Conservation (phyloP, 2,329 filamentous ascomycete species). For the Hirsutella minnesotensis region DNA sequence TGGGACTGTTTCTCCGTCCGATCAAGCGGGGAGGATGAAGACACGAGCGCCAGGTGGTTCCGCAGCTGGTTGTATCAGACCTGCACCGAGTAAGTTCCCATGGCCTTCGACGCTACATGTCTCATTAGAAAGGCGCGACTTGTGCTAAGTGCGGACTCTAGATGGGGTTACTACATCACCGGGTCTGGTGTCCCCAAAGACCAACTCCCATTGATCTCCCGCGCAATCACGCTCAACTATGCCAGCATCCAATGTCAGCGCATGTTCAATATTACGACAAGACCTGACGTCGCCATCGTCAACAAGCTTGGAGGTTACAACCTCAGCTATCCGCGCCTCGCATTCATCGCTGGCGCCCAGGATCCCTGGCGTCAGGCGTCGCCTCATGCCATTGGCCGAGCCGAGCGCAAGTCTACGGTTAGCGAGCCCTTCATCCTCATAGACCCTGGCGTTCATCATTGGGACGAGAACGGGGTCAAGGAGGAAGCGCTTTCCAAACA, state of each 20-base stretch:
- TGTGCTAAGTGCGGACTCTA: slow-evolving; percentile 9
- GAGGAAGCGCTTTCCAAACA: slow-evolving; percentile 42
- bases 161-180: slow-evolving; percentile 71
- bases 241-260: slow-evolving; percentile 48
- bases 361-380: slow-evolving; percentile 74
- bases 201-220: slow-evolving; percentile 59
- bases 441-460: slow-evolving; percentile 65
- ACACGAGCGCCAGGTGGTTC: slow-evolving; percentile 10
- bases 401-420: slow-evolving; percentile 43
- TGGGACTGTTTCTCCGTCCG: slow-evolving; percentile 19
- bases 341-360: slow-evolving; percentile 61
- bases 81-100: slow-evolving; percentile 35
- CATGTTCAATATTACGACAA: slow-evolving; percentile 56
- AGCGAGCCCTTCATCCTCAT: slow-evolving; percentile 66
- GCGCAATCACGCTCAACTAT: slow-evolving; percentile 54
- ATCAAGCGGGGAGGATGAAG: slow-evolving; percentile 9
- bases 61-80: slow-evolving; percentile 41
- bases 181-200: slow-evolving; percentile 55
- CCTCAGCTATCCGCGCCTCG: slow-evolving; percentile 64
- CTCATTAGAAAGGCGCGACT: background rate
- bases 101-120: too few relatives aligned
- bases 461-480: slow-evolving; percentile 57
- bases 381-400: slow-evolving; percentile 52
- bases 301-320: slow-evolving; percentile 68
- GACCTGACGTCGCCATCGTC: slow-evolving; percentile 51